These are phyloP conservation scores for Naegleria lovaniensis DNA, from an alignment of 208 protist species.

Conservation along the genomic window DNA sequence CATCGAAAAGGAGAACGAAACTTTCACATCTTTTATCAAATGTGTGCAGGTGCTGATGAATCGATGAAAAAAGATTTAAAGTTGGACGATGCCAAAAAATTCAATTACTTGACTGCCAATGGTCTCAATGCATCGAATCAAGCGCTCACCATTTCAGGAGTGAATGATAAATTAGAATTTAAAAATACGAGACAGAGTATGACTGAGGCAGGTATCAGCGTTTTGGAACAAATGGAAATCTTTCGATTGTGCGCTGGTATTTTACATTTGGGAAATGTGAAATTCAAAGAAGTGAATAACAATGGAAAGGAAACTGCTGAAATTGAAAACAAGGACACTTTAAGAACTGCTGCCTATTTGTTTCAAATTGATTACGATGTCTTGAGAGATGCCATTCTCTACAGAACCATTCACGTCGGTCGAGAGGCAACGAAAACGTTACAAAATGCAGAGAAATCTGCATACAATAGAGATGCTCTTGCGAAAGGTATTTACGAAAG, in stretches of 20 bases:
- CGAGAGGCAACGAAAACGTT: conserved; percentile 49
- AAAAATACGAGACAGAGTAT: background rate
- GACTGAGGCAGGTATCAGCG: background rate
- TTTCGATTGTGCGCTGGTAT: conserved; percentile 1
- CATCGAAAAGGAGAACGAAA: conserved; percentile 56
- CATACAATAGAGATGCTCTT: conserved; percentile 29
- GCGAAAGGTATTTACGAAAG: conserved; percentile 34
- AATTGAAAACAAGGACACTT: background rate
- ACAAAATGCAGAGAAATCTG: conserved; percentile 37
- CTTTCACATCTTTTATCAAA: conserved; percentile 63
- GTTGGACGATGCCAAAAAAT: background rate
- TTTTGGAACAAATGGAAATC: conserved; percentile 1
- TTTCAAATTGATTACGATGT: conserved; percentile 43
- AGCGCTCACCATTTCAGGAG: background rate
- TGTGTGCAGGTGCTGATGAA: conserved; percentile 19
- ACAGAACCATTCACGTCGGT: conserved; percentile 48
- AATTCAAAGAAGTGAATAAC: conserved; percentile 31
- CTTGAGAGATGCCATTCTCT: conserved; percentile 48
- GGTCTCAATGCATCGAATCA: background rate
- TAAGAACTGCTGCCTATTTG: conserved; percentile 41
- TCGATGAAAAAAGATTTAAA: background rate
- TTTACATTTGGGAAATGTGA: conserved; percentile 37
- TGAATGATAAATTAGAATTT: conserved; percentile 18
- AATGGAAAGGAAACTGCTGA: background rate
- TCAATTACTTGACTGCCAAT: background rate